Base-by-base conservation (phyloP, 2,329 filamentous ascomycete genomes). In the Leptographium wingfieldii region DNA sequence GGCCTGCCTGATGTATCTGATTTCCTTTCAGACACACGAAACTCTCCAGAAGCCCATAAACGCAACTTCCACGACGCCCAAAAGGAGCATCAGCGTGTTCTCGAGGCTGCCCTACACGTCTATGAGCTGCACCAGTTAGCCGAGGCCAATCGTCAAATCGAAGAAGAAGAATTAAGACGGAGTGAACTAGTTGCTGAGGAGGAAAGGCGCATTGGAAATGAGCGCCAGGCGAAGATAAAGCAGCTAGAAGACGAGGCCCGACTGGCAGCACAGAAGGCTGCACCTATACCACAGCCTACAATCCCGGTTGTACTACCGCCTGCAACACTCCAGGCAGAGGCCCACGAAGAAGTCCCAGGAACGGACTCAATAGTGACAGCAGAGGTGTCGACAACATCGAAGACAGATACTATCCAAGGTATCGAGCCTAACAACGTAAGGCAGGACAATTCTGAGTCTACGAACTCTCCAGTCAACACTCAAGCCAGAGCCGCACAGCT, bases 41-140 rank as follows among this genome's bases (percentile, higher is more conserved):
- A 72, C 58, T 71, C 70, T 2, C 69, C 69, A 53, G 68, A 67
- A 54, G 68, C 68, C 3, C 69, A 71, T 53, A 64, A 62, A n/a
- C 63, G 64, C 31, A 65, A 70, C 19, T 65, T 69, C 22, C 68
- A 70, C 49, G 60, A 65, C 2, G 68, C 69, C 16, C 67, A 65
- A 56, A 65, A 62, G 49, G 68, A 69, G 58, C 69, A 71, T 43
- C 67, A 68, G 3, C 65, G 67, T 1, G 63, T 69, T 7, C 63
- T 68, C 2, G 56, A 64, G 9, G 61, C 62, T 5, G 66, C 66
- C 0, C 52, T 67, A 22, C 62, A 67, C 35, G 65, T 65, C 12
- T 62, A 65, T 19, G 62, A 64, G 27, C 57, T 66, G 49, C 64
- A 67, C 58, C 60, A 65, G 35, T 54, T 66, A 25, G 61, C 65